phyloP scores from a whole-genome alignment of 441 rosid species.

The Gossypium schwendimanii region DNA sequence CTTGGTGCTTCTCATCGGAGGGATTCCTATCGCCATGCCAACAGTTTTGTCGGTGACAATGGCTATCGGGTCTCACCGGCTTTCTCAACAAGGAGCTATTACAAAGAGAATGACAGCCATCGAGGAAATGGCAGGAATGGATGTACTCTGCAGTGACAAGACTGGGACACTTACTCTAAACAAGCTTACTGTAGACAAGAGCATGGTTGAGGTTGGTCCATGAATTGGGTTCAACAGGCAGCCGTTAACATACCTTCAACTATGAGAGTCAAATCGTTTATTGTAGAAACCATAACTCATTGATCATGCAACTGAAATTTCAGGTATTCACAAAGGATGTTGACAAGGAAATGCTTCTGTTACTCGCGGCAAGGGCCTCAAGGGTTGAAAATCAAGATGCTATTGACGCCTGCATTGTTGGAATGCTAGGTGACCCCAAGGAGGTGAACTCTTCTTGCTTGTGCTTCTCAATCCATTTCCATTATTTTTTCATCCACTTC shows the following conservation, averaged over 20 bases:
- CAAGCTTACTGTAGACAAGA: conserved; percentile 66
- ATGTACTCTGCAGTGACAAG: conserved; percentile 69
- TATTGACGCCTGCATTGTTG: conserved; percentile 66
- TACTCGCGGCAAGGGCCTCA: conserved; percentile 63
- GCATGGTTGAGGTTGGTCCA: conserved; percentile 45
- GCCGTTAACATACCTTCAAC: background rate
- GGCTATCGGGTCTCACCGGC: conserved; percentile 69
- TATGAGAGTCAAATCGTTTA: background rate
- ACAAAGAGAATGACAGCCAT: conserved; percentile 73
- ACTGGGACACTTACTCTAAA: conserved; percentile 71
- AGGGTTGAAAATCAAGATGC: conserved; percentile 70
- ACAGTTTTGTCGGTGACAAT: conserved; percentile 65
- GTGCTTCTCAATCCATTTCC: background rate
- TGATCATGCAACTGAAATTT: conserved; percentile 5
- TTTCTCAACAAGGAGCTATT: conserved; percentile 65
- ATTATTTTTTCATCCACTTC: background rate
- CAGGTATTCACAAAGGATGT: conserved; percentile 43
- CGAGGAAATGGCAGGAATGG: conserved; percentile 75
- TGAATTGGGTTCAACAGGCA: background rate
- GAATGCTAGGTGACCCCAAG: conserved; percentile 63
- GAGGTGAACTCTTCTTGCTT: conserved; percentile 24
- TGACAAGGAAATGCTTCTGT: conserved; percentile 44
- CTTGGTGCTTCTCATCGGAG: conserved; percentile 59
- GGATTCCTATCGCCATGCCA: conserved; percentile 75
- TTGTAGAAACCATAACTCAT: background rate